Conservation (phyloP, 164 flowering plant genomes). For the Chimonanthus salicifolius region DNA sequence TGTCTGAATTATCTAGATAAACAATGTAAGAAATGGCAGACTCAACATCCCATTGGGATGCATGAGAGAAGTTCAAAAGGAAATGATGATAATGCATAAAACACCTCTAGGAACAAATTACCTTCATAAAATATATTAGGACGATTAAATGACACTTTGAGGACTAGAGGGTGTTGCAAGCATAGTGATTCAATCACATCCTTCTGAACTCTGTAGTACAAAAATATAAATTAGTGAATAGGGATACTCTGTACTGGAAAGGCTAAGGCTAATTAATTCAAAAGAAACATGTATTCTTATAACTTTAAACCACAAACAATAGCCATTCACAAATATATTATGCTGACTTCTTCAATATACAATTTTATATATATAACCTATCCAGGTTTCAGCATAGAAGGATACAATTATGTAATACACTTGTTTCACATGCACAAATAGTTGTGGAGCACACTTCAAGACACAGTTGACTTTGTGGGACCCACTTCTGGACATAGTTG, state of each 20-base stretch:
- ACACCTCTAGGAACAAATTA: conserved; percentile 4
- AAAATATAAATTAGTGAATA: neutral
- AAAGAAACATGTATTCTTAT: neutral
- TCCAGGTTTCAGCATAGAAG: too few relatives aligned
- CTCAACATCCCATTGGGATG: neutral
- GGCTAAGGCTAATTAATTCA: neutral
- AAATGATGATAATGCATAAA: neutral
- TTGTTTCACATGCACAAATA: too few relatives aligned
- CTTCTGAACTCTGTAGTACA: conserved; percentile 67
- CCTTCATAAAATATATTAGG: conserved; percentile 96
- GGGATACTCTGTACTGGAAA: neutral
- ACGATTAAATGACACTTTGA: conserved; percentile 83
- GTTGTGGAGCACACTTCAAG: too few relatives aligned
- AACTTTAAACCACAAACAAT: too few relatives aligned
- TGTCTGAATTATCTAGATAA: neutral
- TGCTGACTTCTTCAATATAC: neutral
- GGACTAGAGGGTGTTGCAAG: conserved; percentile 64
- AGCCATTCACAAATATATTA: neutral
- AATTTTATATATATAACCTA: too few relatives aligned
- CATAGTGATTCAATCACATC: conserved; percentile 70
- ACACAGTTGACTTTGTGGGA: too few relatives aligned
- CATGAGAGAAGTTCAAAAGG: neutral
- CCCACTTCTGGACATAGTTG: too few relatives aligned
- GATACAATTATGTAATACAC: too few relatives aligned
- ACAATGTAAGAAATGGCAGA: neutral